Percentiles rank a stretch among this genome's conserved stretches.
Conservation (phyloP, 768 basidiomycete species). For the Crucibulum laeve region DNA sequence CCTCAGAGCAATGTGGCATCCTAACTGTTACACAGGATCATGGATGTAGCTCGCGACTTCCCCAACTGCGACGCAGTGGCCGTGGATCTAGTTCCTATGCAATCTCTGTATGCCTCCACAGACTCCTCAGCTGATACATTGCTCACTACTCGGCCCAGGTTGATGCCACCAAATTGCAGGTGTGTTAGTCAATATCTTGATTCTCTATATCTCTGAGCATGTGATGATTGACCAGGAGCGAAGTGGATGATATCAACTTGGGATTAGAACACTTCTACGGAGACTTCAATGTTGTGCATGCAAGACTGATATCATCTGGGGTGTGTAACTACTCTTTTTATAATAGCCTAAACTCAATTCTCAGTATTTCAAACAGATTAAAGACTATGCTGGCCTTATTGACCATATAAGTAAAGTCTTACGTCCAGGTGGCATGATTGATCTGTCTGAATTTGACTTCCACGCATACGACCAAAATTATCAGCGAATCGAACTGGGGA, state of each 20-base stretch:
- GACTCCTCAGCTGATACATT: background rate
- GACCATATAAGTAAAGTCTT: slow-evolving; percentile 56
- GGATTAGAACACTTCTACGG: slow-evolving; percentile 72
- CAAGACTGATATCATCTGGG: slow-evolving; percentile 58
- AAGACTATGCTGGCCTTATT: slow-evolving; percentile 50
- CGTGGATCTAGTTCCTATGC: slow-evolving; percentile 79
- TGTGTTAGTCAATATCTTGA: slow-evolving; percentile 1
- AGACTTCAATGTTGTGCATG: slow-evolving; percentile 64
- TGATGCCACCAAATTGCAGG: background rate
- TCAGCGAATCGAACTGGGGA: slow-evolving; percentile 30
- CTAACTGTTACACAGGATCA: slow-evolving; percentile 47
- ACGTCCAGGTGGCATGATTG: slow-evolving; percentile 55
- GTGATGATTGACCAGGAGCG: slow-evolving; percentile 39
- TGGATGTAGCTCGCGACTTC: slow-evolving; percentile 70
- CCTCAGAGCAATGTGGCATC: background rate
- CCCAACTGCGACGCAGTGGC: slow-evolving; percentile 65
- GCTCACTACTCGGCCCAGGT: background rate
- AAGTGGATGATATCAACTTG: slow-evolving; percentile 73
- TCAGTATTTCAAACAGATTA: slow-evolving; percentile 39
- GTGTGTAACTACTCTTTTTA: slow-evolving; percentile 31
- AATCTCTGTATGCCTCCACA: slow-evolving; percentile 45
- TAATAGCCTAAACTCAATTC: background rate
- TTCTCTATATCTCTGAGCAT: background rate
- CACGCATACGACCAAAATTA: slow-evolving; percentile 41
- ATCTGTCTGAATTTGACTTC: slow-evolving; percentile 61